A percentile compares a stretch with the other conserved stretches of the same genome.
These are phyloP conservation scores for Tuber magnatum DNA, from an alignment of 495 filamentous ascomycete genomes.

Conservation along the genomic window DNA sequence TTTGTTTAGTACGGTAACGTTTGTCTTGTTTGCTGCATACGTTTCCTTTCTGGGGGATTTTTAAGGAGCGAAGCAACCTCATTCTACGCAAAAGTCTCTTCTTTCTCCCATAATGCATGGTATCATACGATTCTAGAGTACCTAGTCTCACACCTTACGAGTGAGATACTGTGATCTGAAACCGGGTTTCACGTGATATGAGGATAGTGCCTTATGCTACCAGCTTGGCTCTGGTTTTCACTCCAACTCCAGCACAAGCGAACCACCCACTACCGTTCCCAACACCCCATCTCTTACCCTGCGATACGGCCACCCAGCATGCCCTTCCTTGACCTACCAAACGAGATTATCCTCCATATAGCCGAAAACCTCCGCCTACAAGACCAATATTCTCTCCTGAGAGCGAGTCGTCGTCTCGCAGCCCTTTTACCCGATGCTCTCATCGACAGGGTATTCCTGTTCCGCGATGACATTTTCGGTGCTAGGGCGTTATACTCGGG, in stretches of 20 bases:
- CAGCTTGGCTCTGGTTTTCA: background rate
- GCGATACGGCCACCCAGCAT: constrained; percentile 12
- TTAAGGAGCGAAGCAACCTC: background rate
- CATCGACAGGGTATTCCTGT: constrained; percentile 1
- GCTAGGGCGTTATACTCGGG: background rate
- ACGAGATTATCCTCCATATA: constrained; percentile 33
- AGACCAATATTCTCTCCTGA: constrained; percentile 25
- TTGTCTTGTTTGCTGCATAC: background rate
- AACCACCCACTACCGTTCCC: background rate
- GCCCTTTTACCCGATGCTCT: constrained; percentile 20
- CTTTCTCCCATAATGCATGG: background rate
- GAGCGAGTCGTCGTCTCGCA: constrained; percentile 24
- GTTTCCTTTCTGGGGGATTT: background rate
- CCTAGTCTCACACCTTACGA: background rate
- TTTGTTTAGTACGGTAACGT: background rate
- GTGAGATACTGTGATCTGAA: background rate
- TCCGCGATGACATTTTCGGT: background rate
- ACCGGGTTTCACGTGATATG: background rate
- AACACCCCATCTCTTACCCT: background rate
- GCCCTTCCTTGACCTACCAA: constrained; percentile 34
- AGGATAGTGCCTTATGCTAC: constrained; percentile 14
- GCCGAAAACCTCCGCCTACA: constrained; percentile 19
- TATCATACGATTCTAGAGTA: background rate
- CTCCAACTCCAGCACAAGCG: background rate
- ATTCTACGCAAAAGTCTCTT: background rate